phyloP scores from a whole-genome alignment of 192 early-diverging fungal genomes.

The Neocallimastix lanati region DNA sequence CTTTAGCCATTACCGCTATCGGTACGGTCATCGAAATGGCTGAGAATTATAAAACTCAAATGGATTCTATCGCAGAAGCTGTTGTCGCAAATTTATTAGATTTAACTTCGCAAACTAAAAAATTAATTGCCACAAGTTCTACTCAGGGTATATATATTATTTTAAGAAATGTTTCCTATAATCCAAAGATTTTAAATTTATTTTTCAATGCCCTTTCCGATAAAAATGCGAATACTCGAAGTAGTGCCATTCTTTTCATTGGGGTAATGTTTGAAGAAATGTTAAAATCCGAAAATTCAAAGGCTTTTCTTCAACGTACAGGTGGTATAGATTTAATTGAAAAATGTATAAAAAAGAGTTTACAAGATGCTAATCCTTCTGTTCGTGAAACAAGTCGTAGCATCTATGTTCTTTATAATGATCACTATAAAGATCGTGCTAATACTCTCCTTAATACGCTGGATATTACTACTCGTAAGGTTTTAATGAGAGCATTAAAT shows the following conservation, averaged over 20 bases:
- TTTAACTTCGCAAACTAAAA: conserved; percentile 4
- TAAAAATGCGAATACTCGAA: conserved; percentile 10
- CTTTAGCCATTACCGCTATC: neutral
- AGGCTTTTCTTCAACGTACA: neutral
- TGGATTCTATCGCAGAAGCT: neutral
- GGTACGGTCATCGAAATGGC: neutral
- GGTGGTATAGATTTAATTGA: conserved; percentile 10
- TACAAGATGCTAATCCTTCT: conserved; percentile 11
- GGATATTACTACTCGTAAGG: neutral
- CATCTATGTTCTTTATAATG: conserved; percentile 3
- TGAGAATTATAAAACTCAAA: neutral
- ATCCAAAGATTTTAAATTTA: conserved; percentile 7
- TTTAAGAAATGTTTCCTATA: conserved; percentile 3
- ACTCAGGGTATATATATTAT: conserved; percentile 6
- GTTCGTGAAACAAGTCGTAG: conserved; percentile 12
- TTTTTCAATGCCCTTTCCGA: conserved; percentile 5
- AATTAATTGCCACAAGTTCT: conserved; percentile 11
- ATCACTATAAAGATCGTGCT: too few relatives aligned
- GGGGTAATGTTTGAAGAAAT: conserved; percentile 6
- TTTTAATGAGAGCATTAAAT: neutral
- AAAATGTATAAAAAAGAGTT: conserved; percentile 11
- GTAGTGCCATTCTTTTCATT: conserved; percentile 2
- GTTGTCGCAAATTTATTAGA: neutral
- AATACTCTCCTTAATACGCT: too few relatives aligned
- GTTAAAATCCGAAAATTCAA: neutral